Base-by-base conservation (phyloP, 768 basidiomycete genomes). In the Xerocomellus intermedius region DNA sequence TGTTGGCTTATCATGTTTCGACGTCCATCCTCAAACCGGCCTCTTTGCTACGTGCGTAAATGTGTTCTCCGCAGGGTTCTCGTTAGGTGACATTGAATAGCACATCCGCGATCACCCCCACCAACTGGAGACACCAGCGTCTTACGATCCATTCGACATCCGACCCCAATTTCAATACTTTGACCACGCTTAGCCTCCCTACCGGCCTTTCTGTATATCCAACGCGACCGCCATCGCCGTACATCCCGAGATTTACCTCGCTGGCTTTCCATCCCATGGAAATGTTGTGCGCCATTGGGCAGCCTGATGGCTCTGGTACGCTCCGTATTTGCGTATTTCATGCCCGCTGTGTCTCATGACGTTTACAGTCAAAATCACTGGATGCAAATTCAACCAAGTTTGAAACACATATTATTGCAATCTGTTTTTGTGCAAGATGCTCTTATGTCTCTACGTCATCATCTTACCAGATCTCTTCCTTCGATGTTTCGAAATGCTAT, bases 251-350 rank as follows among this genome's bases (percentile, higher is more conserved):
- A 57, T 74, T 73, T 54, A 85, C 82, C 42, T 85, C 87, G 30
- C 73, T 93, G 47, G 76, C 79, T 2, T 94, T 94, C 79, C 92
- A 94, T 67, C 91, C 92, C 13, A 78, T 83, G 57, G 89, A 94
- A 69, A 93, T 94, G 92, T 68, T 94, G 59, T 89, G 84, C 62
- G 88, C 83, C 17, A 67, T 86, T 16, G 90, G 90, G 9, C 81
- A 82, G 42, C 80, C 86, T 47, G 90, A 93, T 67, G 90, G 91
- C 1, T 64, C 74, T 55, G 77, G 82, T 83, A 63, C 56, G 78
- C 59, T 21, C 50, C 51, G 12, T 5, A 22, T 52, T 43, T 21
- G 1, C 4, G 5, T 42, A 17, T 24, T 44, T 39, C 26, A 8
- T 10, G 42, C 42, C 32, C 26, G 10, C 4, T 2, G 10, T 10